Evolutionary conservation across 768 basidiomycete genomes (phyloP).

Genomic region (Hygrocybe coccinea): DNA sequence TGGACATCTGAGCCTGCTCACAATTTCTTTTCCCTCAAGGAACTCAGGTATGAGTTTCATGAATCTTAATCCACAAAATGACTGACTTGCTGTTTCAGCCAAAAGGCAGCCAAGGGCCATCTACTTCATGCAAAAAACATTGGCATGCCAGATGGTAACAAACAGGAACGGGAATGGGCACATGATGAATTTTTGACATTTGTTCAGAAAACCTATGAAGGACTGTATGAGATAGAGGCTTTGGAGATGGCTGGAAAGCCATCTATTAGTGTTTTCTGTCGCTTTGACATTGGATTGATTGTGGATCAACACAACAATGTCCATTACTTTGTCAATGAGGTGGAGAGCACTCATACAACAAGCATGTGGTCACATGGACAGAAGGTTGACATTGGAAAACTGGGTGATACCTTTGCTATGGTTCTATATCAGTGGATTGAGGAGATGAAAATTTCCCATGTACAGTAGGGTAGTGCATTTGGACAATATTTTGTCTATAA

Average conservation of each 20-base stretch:
- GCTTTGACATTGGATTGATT: background rate
- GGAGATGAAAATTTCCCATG: too few relatives aligned
- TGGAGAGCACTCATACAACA: background rate
- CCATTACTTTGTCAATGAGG: background rate
- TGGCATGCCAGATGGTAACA: background rate
- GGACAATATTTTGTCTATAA: background rate
- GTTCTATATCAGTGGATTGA: too few relatives aligned
- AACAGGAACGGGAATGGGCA: background rate
- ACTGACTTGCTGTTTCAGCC: too few relatives aligned
- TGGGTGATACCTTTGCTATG: too few relatives aligned
- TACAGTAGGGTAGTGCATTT: background rate
- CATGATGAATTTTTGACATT: background rate
- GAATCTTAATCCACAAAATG: too few relatives aligned
- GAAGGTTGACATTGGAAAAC: background rate
- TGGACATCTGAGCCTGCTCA: background rate
- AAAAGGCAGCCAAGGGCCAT: too few relatives aligned
- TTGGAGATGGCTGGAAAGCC: background rate
- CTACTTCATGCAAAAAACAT: too few relatives aligned
- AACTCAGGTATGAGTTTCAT: too few relatives aligned
- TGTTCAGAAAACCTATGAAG: background rate
- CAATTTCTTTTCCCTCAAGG: too few relatives aligned
- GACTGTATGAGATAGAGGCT: background rate
- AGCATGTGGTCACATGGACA: background rate
- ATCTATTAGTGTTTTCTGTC: background rate
- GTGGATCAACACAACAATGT: background rate